A percentile compares a stretch with the other conserved stretches of the same genome.
phyloP scores from a whole-genome alignment of 225 moss, liverwort and hornwort species.

The Thuidium tamariscinum region DNA sequence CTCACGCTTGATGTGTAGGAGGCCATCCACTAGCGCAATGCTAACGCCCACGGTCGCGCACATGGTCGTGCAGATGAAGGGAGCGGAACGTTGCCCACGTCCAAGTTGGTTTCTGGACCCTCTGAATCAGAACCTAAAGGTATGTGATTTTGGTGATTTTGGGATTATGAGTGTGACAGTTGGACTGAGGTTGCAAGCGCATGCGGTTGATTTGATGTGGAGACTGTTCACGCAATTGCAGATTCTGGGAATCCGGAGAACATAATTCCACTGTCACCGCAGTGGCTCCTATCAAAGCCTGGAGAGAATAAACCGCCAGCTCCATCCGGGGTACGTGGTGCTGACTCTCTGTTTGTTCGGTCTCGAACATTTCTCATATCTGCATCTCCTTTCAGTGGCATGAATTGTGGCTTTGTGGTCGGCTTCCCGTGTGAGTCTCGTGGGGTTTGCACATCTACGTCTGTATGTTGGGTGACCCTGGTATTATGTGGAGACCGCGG shows the following conservation, averaged over 20 bases:
- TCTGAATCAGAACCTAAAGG: slow-evolving; percentile 80
- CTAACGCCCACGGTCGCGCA: background rate
- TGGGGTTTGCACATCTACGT: background rate
- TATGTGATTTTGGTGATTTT: background rate
- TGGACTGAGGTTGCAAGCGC: background rate
- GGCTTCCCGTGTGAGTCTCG: background rate
- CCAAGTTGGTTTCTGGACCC: slow-evolving; percentile 55
- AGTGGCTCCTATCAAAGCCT: slow-evolving; percentile 93
- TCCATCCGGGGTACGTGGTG: slow-evolving; percentile 38
- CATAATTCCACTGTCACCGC: slow-evolving; percentile 82
- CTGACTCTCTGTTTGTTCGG: background rate
- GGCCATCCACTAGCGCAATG: background rate
- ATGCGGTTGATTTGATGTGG: background rate
- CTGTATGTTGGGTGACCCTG: background rate
- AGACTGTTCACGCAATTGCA: slow-evolving; percentile 14
- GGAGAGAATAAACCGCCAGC: slow-evolving; percentile 70
- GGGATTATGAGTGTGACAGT: background rate
- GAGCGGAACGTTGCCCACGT: slow-evolving; percentile 45
- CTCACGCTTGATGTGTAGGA: background rate
- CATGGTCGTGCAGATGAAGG: slow-evolving; percentile 62
- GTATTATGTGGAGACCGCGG: background rate
- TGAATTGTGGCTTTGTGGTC: background rate
- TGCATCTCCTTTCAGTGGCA: background rate
- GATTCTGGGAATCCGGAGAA: slow-evolving; percentile 68
- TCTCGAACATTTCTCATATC: background rate